Evolutionary conservation across 2,329 filamentous ascomycete genomes (phyloP), one percentile per base, ranked within the genome.

Genomic region (Cylindrodendrum hubeiense): DNA sequence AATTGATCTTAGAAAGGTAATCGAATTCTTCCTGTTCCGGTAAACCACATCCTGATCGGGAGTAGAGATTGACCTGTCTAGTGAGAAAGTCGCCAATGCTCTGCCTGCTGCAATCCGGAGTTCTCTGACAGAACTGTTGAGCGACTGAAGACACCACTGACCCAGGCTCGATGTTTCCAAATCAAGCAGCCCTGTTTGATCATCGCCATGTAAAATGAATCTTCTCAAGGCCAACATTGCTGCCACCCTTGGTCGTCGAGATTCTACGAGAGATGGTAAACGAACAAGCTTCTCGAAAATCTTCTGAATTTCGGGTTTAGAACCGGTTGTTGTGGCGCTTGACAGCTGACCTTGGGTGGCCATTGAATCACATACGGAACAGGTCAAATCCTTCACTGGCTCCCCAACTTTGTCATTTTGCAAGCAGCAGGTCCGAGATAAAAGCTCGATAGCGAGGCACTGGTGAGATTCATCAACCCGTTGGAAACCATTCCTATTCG

Each of bases 101-200:
- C 88, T 86, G 37, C 91, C 92, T 63, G 95, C 92, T 39, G 91
- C 91, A 71, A 98, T 88, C 33, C 95, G 90, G 28, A 98, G 82
- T 77, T 98, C 96, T 75, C 95, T 88, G 21, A 94, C 79, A 1
- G 95, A 97, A 78, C 95, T 97, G 68, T 91, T 90, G 41, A 98
- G 82, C 0, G 92, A 93, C 70, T 91, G 89, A 5, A 98, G 81
- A 74, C 94, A 95, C 88, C 93, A 95, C 73, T 95, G 90, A 0
- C 93, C 94, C 43, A 93, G 81, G 1, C 81, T 77, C 9, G 93
- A 94, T 1, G 81, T 83, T 63, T 90, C 87, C 3, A 98, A 81
- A 68, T 93, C 88, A 30, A 95, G 80, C 57, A 92, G 83, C 4
- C 85, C 82, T 0, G 82, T 44, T n/a, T 55, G 67, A 56, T 89